A percentile compares a stretch with the other conserved stretches of the same genome.
phyloP scores from a whole-genome alignment of 2,329 filamentous ascomycete genomes.

The Trichoderma breve region DNA sequence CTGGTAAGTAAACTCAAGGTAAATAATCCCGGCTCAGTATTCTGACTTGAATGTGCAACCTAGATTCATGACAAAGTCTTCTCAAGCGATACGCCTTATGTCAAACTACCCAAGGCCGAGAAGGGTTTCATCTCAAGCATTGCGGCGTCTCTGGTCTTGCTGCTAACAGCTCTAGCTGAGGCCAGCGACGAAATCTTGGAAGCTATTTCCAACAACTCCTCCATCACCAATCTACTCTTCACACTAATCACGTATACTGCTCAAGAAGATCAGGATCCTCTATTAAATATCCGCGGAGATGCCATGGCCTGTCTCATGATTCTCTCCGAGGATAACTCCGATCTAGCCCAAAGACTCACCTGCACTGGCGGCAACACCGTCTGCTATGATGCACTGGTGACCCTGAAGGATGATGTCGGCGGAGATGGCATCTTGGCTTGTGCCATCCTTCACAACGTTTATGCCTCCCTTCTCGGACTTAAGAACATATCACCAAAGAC shows the following conservation, averaged over 20 bases:
- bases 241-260: conserved; percentile 48
- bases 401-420: conserved; percentile 47
- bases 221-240: conserved; percentile 55
- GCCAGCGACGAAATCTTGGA: conserved; percentile 60
- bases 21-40: neutral
- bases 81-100: conserved; percentile 41
- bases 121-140: conserved; percentile 55
- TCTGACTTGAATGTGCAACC: neutral
- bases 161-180: conserved; percentile 55
- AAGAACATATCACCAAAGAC: conserved; percentile 24
- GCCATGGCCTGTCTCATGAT: conserved; percentile 55
- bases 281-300: conserved; percentile 43
- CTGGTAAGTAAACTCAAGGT: conserved; percentile 41
- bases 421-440: conserved; percentile 56
- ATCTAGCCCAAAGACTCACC: conserved; percentile 53
- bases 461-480: conserved; percentile 40
- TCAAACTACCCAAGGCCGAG: conserved; percentile 52
- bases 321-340: conserved; percentile 58
- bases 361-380: conserved; percentile 43
- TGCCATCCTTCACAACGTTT: conserved; percentile 62
- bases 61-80: conserved; percentile 46
- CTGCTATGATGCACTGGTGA: conserved; percentile 50
- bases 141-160: conserved; percentile 50
- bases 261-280: conserved; percentile 43
- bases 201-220: conserved; percentile 49